Percentiles rank a stretch among this genome's conserved stretches.
Evolutionary conservation across 164 flowering plant genomes (phyloP).

Genomic region (Aristolochia fimbriata): DNA sequence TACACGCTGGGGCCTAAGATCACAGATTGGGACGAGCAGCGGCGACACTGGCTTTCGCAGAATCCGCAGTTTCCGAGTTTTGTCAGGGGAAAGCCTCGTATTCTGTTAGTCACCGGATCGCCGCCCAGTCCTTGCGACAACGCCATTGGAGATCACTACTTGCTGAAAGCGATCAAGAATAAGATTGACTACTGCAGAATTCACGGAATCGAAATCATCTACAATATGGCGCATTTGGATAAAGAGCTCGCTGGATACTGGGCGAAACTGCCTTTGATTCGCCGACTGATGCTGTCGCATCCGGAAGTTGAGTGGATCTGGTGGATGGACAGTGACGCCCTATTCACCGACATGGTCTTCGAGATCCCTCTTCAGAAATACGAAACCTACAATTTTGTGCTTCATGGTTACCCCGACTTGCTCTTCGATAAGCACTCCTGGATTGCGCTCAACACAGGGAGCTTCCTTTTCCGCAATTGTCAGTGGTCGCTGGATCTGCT

Average conservation of each 20-base stretch:
- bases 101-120: slow-evolving; percentile 72
- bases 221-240: slow-evolving; percentile 79
- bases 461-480: slow-evolving; percentile 75
- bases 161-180: slow-evolving; percentile 68
- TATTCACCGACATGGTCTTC: slow-evolving; percentile 89
- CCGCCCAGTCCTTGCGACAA: slow-evolving; percentile 85
- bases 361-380: slow-evolving; percentile 69
- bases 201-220: slow-evolving; percentile 82
- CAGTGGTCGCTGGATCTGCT: slow-evolving; percentile 93
- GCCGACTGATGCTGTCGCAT: slow-evolving; percentile 70
- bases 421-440: slow-evolving; percentile 69
- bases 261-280: slow-evolving; percentile 80
- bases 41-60: slow-evolving; percentile 48
- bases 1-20: slow-evolving; percentile 69
- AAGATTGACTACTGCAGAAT: slow-evolving; percentile 86
- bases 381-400: slow-evolving; percentile 46
- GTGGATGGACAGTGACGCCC: slow-evolving; percentile 99
- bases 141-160: slow-evolving; percentile 80
- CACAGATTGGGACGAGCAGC: slow-evolving; percentile 45
- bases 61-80: slow-evolving; percentile 54
- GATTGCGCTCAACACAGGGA: slow-evolving; percentile 87
- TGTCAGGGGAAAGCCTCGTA: slow-evolving; percentile 41
- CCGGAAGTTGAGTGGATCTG: slow-evolving; percentile 96
- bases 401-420: slow-evolving; percentile 87
- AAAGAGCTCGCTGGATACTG: slow-evolving; percentile 83